These are phyloP conservation scores for Tolypocladium ophioglossoides DNA, from an alignment of 2,329 filamentous ascomycete species.

Conservation along the genomic window DNA sequence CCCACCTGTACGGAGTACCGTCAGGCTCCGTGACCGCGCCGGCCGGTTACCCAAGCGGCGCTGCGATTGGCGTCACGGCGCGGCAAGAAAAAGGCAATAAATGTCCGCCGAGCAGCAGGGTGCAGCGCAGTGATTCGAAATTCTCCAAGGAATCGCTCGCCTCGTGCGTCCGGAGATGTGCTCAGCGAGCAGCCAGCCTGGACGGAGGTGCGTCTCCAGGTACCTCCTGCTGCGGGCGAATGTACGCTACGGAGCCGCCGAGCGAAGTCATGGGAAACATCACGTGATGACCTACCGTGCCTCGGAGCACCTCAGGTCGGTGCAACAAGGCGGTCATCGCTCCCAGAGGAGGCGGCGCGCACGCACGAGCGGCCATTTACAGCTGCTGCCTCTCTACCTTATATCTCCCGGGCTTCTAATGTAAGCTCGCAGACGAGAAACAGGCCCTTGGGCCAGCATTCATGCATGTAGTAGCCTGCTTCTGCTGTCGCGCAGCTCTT, in stretches of 20 bases:
- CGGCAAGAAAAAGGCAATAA: background rate
- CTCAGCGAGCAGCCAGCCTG: background rate
- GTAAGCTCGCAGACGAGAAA: background rate
- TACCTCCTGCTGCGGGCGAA: background rate
- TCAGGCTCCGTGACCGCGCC: background rate
- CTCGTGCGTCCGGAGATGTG: background rate
- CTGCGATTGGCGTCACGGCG: background rate
- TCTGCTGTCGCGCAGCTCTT: background rate
- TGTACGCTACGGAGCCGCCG: background rate
- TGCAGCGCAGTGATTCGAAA: background rate
- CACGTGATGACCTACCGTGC: background rate
- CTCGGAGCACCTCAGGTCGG: background rate
- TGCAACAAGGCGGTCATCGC: background rate
- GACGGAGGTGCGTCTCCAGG: background rate
- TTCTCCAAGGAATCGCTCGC: background rate
- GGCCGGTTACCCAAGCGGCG: background rate
- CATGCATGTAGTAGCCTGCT: background rate
- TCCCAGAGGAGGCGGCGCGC: background rate
- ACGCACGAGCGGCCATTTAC: background rate
- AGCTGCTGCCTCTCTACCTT: background rate
- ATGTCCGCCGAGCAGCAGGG: background rate
- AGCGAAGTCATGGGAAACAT: background rate
- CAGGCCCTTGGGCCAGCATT: background rate
- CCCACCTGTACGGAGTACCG: slow-evolving; percentile 5
- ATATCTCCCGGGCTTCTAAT: background rate